phyloP scores from a whole-genome alignment of 225 moss, liverwort and hornwort species.

The Neckera pumila region DNA sequence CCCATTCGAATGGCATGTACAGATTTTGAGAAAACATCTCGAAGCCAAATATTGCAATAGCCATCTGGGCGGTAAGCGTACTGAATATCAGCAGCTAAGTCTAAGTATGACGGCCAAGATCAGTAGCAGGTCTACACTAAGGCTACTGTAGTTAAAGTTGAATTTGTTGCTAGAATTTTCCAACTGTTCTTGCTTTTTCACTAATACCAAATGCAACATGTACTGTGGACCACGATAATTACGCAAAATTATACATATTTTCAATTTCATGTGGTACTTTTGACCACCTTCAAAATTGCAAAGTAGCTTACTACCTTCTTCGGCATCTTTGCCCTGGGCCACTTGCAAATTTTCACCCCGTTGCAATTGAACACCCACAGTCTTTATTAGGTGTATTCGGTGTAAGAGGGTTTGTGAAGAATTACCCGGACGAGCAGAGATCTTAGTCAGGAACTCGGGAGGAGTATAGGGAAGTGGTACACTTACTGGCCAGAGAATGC shows the following conservation, averaged over 20 bases:
- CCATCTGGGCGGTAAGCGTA: background rate
- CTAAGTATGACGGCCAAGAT: background rate
- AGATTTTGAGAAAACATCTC: background rate
- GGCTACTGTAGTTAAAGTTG: background rate
- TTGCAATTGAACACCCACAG: background rate
- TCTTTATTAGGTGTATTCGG: background rate
- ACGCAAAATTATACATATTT: too few species aligned
- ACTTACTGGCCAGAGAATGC: conserved; percentile 80
- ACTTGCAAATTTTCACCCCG: background rate
- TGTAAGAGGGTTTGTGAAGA: background rate
- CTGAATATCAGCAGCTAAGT: background rate
- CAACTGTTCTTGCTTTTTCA: background rate
- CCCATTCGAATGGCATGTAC: background rate
- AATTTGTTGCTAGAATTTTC: background rate
- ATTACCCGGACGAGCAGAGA: background rate
- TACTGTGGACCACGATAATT: background rate
- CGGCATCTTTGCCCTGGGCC: background rate
- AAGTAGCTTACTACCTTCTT: background rate
- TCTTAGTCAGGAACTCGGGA: background rate
- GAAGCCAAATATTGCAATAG: background rate
- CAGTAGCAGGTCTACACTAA: background rate
- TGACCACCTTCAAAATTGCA: background rate
- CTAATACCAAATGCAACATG: background rate
- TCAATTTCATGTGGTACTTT: background rate
- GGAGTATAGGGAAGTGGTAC: background rate